A percentile compares a stretch with the other conserved stretches of the same genome.
Conservation (phyloP, 805 yeast species). For the Yamadazyma nakazawae region DNA sequence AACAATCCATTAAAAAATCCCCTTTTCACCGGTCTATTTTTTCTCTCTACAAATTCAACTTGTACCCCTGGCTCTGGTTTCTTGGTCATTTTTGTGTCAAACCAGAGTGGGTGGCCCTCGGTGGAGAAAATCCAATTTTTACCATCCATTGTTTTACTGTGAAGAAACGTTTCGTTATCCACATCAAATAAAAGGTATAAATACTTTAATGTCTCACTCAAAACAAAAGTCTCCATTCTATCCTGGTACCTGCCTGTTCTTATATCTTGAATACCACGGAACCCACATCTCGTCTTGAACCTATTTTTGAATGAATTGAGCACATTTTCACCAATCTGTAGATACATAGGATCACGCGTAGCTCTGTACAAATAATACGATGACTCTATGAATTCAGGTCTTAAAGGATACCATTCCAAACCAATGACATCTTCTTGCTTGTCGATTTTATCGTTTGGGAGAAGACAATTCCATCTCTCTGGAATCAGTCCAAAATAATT, state of each 20-base stretch:
- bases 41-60: slow-evolving; percentile 2
- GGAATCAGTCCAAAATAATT: slow-evolving; percentile 76
- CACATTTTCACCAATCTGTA: slow-evolving; percentile 69
- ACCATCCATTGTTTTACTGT: slow-evolving; percentile 25
- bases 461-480: slow-evolving; percentile 68
- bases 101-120: slow-evolving; percentile 91
- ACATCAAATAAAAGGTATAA: slow-evolving; percentile 76
- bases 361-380: slow-evolving; percentile 81
- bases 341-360: slow-evolving; percentile 79
- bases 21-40: background rate
- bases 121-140: slow-evolving; percentile 69
- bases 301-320: slow-evolving; percentile 51
- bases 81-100: slow-evolving; percentile 28
- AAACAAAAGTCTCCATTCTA: slow-evolving; percentile 88
- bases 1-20: slow-evolving; percentile 2
- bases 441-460: slow-evolving; percentile 9
- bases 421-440: slow-evolving; percentile 30
- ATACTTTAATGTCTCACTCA: slow-evolving; percentile 85
- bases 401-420: slow-evolving; percentile 85
- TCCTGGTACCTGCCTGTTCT: slow-evolving; percentile 61
- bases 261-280: slow-evolving; percentile 71
- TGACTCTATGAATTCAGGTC: slow-evolving; percentile 91
- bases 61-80: slow-evolving; percentile 1
- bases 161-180: slow-evolving; percentile 45
- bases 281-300: slow-evolving; percentile 70